These are phyloP conservation scores for Lactarius quietus DNA, from an alignment of 768 basidiomycete genomes.

Conservation along the genomic window DNA sequence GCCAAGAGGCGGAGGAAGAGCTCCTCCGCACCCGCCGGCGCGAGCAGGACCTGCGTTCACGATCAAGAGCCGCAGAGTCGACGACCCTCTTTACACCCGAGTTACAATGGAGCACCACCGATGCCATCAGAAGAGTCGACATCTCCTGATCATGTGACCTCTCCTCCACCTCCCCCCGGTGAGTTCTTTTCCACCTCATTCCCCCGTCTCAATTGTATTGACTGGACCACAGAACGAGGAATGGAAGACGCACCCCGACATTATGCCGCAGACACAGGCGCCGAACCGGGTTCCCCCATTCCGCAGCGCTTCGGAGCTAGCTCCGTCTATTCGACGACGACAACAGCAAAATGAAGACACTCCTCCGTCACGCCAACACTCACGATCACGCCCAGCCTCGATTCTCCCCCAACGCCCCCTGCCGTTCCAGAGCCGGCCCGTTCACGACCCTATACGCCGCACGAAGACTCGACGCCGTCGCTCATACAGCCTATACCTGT, in stretches of 20 bases:
- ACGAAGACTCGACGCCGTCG: constrained; percentile 22
- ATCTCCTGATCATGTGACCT: constrained; percentile 9
- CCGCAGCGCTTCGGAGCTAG: constrained; percentile 12
- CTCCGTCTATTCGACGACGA: neutral
- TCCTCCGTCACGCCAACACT: constrained; percentile 10
- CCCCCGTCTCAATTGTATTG: neutral
- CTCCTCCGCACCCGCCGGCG: constrained; percentile 6
- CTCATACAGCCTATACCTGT: constrained; percentile 25
- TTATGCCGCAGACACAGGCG: constrained; percentile 13
- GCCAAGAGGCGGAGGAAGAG: constrained; percentile 36
- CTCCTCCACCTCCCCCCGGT: constrained; percentile 16
- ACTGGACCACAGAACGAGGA: neutral
- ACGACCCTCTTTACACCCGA: constrained; percentile 15
- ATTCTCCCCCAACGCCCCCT: neutral
- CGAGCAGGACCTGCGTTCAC: constrained; percentile 10
- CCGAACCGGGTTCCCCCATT: constrained; percentile 17
- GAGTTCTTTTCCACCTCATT: neutral
- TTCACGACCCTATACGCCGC: constrained; percentile 24
- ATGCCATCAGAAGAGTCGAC: constrained; percentile 8
- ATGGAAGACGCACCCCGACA: constrained; percentile 12
- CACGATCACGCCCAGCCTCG: constrained; percentile 19
- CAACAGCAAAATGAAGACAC: constrained; percentile 2
- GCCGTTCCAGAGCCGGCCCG: constrained; percentile 9
- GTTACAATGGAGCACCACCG: constrained; percentile 1
- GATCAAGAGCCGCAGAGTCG: constrained; percentile 10